Percentiles rank a stretch among this genome's conserved stretches.
These are phyloP conservation scores for Nitzschia sp. DNA, from an alignment of 108 stramenopile species.

Conservation along the genomic window DNA sequence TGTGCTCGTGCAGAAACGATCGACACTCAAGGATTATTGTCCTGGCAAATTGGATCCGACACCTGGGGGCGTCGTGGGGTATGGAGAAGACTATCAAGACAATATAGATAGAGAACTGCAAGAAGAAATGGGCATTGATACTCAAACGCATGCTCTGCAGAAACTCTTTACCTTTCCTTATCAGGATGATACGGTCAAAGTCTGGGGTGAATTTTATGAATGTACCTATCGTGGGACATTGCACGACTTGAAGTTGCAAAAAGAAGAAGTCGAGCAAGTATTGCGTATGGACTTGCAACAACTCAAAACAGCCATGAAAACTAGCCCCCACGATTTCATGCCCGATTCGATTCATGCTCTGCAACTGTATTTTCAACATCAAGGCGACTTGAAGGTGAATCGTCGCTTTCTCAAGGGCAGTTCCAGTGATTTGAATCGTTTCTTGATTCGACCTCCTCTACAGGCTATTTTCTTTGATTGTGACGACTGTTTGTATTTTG, in stretches of 20 bases:
- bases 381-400: constrained; percentile 12
- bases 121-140: constrained; percentile 68
- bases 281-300: constrained; percentile 40
- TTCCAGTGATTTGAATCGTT: constrained; percentile 35
- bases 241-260: constrained; percentile 44
- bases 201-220: constrained; percentile 65
- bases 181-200: constrained; percentile 50
- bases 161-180: constrained; percentile 61
- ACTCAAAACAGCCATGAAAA: constrained; percentile 16
- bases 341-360: constrained; percentile 59
- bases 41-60: constrained; percentile 60
- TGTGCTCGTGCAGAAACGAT: constrained; percentile 51
- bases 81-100: constrained; percentile 43
- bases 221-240: constrained; percentile 37
- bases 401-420: constrained; percentile 42
- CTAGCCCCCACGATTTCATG: constrained; percentile 47
- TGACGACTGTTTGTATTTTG: constrained; percentile 78
- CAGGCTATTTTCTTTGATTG: constrained; percentile 75
- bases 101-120: constrained; percentile 58
- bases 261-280: constrained; percentile 50
- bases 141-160: background rate
- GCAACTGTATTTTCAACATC: constrained; percentile 39
- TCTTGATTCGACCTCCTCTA: constrained; percentile 39
- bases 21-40: constrained; percentile 57
- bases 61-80: constrained; percentile 68